Evolutionary conservation across 2,329 filamentous ascomycete species (phyloP), one percentile per base, ranked within the genome.

Genomic region (Aureobasidium sp.): DNA sequence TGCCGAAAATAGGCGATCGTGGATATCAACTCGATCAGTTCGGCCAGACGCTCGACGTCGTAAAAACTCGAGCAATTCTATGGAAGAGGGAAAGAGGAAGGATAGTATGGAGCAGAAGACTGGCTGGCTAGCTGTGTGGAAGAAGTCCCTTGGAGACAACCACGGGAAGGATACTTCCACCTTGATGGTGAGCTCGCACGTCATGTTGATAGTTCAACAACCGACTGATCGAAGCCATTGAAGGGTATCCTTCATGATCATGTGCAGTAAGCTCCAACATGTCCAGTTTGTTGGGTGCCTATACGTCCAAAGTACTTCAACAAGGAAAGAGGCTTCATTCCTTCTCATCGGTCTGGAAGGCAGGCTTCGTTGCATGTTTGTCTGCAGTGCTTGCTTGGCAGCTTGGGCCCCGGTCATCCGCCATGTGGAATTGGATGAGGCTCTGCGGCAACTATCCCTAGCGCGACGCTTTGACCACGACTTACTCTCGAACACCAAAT

Each of bases 171-270:
- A 14, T 39, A 49, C 42, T 37, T 60, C 37, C 14, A 60, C 57
- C 57, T 60, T 60, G 57, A 60, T 60, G 57, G 57, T 51, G 27
- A 59, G 55, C 55, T 59, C 32, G 55, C 55, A 59, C 55, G 55
- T 49, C 55, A 59, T 59, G 42, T 41, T 59, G 11, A 32, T 13
- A 42, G 42, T 37, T 49, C n/a, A 32, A 49, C 55, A 41, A 32
- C 25, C 34, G 34, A 39, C 44, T 25, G 55, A 49, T 44, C 42
- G 21, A 47, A 37, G 21, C 41, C 9, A 21, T 6, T 47, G 41
- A 16, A 34, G 30, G 27, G 6, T 13, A 10, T 32, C n/a, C 9
- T 13, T 47, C 41, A 37, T 5, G 9, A 11, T 13, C 13, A 14
- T 29, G 13, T 30, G 44, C 5, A 27, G 41, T 16, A 34, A 10